phyloP scores from a whole-genome alignment of 2,329 filamentous ascomycete genomes.

The Ceratocystis cacaofunesta region DNA sequence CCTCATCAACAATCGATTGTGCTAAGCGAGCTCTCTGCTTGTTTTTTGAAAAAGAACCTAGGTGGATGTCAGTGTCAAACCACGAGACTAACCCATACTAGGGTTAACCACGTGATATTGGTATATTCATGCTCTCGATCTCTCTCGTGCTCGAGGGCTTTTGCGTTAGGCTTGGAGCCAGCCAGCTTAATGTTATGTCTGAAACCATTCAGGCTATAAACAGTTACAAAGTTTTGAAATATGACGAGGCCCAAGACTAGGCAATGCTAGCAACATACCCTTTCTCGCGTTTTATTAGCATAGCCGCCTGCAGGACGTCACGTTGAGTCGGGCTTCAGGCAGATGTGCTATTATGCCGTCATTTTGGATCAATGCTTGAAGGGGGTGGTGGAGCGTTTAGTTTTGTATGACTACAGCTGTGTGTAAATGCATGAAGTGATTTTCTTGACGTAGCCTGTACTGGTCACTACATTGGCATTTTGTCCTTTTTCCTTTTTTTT shows the following conservation, averaged over 20 bases:
- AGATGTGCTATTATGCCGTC: too few relatives aligned
- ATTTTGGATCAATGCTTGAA: too few relatives aligned
- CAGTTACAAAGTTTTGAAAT: background rate
- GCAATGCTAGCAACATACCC: too few relatives aligned
- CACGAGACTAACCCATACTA: background rate
- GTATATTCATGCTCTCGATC: too few relatives aligned
- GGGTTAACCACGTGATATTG: background rate
- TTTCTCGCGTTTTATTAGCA: background rate
- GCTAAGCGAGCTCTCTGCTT: background rate
- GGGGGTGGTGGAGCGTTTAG: too few relatives aligned
- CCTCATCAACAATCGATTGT: background rate
- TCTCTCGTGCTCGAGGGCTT: too few relatives aligned
- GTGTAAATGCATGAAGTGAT: too few relatives aligned
- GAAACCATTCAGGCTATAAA: background rate
- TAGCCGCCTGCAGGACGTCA: background rate
- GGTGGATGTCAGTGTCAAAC: background rate
- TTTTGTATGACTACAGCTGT: too few relatives aligned
- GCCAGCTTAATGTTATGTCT: background rate
- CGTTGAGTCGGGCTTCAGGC: background rate
- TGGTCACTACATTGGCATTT: background rate
- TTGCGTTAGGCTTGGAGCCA: too few relatives aligned
- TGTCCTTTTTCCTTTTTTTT: background rate
- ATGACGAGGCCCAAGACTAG: background rate
- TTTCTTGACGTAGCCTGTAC: too few relatives aligned
- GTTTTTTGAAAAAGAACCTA: too few relatives aligned